Conservation (phyloP, 1,284 basidiomycete species). For the Tranzscheliella williamsii region DNA sequence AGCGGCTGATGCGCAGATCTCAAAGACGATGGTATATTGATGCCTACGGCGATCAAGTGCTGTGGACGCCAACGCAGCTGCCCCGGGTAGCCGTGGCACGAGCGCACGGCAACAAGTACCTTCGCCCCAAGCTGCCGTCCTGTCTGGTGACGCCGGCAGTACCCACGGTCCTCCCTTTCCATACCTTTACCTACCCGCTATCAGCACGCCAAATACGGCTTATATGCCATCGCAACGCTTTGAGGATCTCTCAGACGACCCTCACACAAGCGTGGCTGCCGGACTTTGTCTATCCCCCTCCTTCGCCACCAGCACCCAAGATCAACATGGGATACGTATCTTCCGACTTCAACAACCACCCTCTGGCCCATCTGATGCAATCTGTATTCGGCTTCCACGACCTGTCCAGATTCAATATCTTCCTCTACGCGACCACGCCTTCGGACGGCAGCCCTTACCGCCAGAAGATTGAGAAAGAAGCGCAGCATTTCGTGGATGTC, state of each 20-base stretch:
- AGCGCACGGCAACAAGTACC: constrained; percentile 43
- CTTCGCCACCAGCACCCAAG: constrained; percentile 64
- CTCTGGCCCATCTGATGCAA: constrained; percentile 70
- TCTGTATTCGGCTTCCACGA: constrained; percentile 69
- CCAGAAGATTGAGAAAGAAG: constrained; percentile 65
- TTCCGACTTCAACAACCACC: constrained; percentile 70
- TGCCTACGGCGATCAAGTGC: constrained; percentile 22
- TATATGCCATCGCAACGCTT: constrained; percentile 68
- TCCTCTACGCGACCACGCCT: constrained; percentile 67
- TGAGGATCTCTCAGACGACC: constrained; percentile 66
- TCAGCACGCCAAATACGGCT: constrained; percentile 66
- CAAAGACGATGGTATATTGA: constrained; percentile 67
- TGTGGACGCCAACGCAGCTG: constrained; percentile 6
- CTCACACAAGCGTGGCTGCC: constrained; percentile 67
- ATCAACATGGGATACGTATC: constrained; percentile 70
- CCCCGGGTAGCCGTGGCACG: constrained; percentile 8
- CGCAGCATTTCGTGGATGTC: constrained; percentile 66
- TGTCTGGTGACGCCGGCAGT: constrained; percentile 63
- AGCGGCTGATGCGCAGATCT: constrained; percentile 65
- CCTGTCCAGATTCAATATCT: constrained; percentile 64
- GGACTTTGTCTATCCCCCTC: constrained; percentile 66
- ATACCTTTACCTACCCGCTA: constrained; percentile 69
- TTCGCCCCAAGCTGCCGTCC: constrained; percentile 61
- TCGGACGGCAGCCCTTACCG: constrained; percentile 68
- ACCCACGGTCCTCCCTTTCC: constrained; percentile 68